These are phyloP conservation scores for Paratinospora sagittata DNA, from an alignment of 164 flowering plant species.

Conservation along the genomic window DNA sequence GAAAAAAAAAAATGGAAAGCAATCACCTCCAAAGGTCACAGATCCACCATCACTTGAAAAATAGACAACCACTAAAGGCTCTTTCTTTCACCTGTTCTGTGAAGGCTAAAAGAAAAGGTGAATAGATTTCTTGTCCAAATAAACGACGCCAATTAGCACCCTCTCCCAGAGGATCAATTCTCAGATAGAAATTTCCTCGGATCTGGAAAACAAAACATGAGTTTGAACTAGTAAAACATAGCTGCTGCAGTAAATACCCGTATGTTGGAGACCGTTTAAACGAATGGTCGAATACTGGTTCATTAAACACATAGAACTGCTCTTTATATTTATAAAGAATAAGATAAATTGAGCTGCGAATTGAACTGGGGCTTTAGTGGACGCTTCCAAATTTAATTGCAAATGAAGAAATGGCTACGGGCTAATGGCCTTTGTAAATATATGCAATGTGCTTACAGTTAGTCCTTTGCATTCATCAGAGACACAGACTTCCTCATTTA, in stretches of 20 bases:
- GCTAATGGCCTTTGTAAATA: neutral
- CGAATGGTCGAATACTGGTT: too few relatives aligned
- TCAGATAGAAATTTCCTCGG: constrained; percentile 69
- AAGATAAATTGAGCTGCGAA: neutral
- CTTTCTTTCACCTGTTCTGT: constrained; percentile 54
- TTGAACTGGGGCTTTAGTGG: neutral
- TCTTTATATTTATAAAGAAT: neutral
- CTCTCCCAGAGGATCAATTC: constrained; percentile 75
- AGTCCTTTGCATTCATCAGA: constrained; percentile 61
- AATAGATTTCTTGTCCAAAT: constrained; percentile 88
- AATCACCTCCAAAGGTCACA: neutral
- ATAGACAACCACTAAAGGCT: neutral
- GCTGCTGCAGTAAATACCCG: neutral
- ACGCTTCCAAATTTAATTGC: too few relatives aligned
- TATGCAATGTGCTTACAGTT: constrained; percentile 46
- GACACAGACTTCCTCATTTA: constrained; percentile 74
- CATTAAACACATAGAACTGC: neutral
- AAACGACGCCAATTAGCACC: constrained; percentile 99
- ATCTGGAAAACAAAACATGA: constrained; percentile 34
- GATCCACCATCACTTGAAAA: neutral
- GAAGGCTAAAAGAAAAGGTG: constrained; percentile 93
- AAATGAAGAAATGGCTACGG: neutral
- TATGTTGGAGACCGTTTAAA: neutral
- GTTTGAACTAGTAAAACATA: neutral
- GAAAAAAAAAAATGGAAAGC: constrained; percentile 25